Evolutionary conservation across 306 rosid genomes (phyloP).

Genomic region (Cicer arietinum): DNA sequence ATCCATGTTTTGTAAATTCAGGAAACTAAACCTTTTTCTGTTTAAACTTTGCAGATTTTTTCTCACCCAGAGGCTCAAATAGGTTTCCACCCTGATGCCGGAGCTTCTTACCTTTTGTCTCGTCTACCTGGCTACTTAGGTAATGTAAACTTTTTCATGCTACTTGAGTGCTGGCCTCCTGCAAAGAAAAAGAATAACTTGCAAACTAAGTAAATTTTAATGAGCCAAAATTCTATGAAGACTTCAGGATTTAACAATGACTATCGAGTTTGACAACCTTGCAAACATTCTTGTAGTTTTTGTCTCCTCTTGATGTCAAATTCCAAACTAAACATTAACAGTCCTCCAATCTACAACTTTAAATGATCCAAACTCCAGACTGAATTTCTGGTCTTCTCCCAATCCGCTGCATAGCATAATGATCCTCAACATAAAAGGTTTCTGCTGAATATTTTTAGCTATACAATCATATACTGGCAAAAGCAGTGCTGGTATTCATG

Average conservation of each 20-base stretch:
- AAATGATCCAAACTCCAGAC: background rate
- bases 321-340: background rate
- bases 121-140: constrained; percentile 96
- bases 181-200: background rate
- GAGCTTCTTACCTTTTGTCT: constrained; percentile 93
- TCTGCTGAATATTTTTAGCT: constrained; percentile 8
- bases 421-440: background rate
- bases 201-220: too few relatives aligned
- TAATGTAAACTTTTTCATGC: constrained; percentile 44
- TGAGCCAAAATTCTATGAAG: background rate
- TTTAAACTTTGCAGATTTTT: constrained; percentile 62
- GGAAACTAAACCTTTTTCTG: constrained; percentile 25
- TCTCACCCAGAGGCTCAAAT: constrained; percentile 89
- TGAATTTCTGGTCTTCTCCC: constrained; percentile 16
- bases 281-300: constrained; percentile 8
- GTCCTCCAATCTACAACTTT: background rate
- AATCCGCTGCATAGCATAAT: constrained; percentile 8
- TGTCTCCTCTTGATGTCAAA: constrained; percentile 6
- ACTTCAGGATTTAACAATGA: background rate
- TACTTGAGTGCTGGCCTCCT: constrained; percentile 19
- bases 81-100: constrained; percentile 98
- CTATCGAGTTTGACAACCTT: constrained; percentile 14
- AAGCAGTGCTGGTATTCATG: constrained; percentile 19
- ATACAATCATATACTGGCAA: constrained; percentile 17
- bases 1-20: constrained; percentile 6